Evolutionary conservation across 2,329 filamentous ascomycete species (phyloP).

Genomic region (Alternaria novae-zelandiae): DNA sequence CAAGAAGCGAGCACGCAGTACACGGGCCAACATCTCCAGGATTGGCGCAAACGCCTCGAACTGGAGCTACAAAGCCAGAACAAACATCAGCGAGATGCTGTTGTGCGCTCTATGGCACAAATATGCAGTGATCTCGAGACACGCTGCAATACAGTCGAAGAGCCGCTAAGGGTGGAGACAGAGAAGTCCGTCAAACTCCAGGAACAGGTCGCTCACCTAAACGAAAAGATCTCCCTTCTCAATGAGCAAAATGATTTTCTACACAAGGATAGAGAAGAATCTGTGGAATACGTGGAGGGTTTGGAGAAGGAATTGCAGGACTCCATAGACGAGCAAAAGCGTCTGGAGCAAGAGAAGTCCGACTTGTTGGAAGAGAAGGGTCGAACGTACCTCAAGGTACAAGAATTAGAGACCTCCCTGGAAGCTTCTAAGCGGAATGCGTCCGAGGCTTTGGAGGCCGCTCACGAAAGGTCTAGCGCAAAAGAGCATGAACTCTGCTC

Average conservation of each 20-base stretch:
- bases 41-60: slow-evolving; percentile 59
- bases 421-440: slow-evolving; percentile 44
- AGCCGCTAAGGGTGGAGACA: slow-evolving; percentile 58
- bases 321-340: slow-evolving; percentile 40
- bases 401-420: slow-evolving; percentile 47
- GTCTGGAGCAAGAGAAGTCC: slow-evolving; percentile 38
- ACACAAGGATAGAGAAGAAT: slow-evolving; percentile 30
- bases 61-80: slow-evolving; percentile 50
- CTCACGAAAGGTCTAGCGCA: slow-evolving; percentile 28
- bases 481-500: slow-evolving; percentile 49
- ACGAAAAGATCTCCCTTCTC: slow-evolving; percentile 43
- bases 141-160: slow-evolving; percentile 62
- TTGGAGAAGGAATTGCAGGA: slow-evolving; percentile 49
- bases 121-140: slow-evolving; percentile 64
- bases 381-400: slow-evolving; percentile 38
- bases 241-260: slow-evolving; percentile 47
- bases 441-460: slow-evolving; percentile 31
- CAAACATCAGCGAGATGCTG: slow-evolving; percentile 52
- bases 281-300: slow-evolving; percentile 39
- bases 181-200: slow-evolving; percentile 44
- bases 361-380: slow-evolving; percentile 44
- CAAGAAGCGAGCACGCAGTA: slow-evolving; percentile 50
- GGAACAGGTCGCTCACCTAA: slow-evolving; percentile 39
- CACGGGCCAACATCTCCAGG: slow-evolving; percentile 38
- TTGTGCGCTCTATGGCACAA: slow-evolving; percentile 58